Conservation (phyloP, 192 early-diverging fungal species). For the Coemansia sp. region DNA sequence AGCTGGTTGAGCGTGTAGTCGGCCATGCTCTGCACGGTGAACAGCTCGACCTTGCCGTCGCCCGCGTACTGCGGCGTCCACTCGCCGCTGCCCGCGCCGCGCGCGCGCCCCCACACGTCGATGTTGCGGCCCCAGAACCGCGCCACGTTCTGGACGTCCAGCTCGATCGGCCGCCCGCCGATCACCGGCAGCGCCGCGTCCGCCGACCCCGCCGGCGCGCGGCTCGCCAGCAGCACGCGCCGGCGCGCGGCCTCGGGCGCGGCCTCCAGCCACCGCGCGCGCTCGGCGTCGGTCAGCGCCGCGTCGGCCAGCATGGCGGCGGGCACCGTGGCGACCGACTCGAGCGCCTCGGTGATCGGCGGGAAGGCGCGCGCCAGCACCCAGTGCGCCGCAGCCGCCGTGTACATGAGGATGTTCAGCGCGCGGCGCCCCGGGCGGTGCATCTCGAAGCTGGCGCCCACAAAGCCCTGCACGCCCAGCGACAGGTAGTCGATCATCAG, state of each 20-base stretch:
- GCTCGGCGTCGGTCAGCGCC: constrained; percentile 38
- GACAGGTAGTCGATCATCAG: constrained; percentile 76
- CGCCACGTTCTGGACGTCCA: constrained; percentile 74
- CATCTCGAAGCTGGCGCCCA: constrained; percentile 71
- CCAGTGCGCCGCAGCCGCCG: constrained; percentile 63
- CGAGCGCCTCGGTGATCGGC: constrained; percentile 63
- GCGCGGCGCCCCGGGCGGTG: constrained; percentile 66
- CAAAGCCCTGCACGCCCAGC: constrained; percentile 72
- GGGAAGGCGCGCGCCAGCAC: constrained; percentile 64
- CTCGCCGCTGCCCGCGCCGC: constrained; percentile 53
- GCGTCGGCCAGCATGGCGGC: constrained; percentile 53
- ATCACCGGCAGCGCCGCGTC: constrained; percentile 58
- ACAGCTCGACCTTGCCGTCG: constrained; percentile 69
- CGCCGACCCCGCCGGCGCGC: constrained; percentile 35
- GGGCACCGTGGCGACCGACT: constrained; percentile 59
- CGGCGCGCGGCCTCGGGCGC: constrained; percentile 34
- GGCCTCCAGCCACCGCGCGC: constrained; percentile 37
- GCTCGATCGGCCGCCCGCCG: constrained; percentile 65
- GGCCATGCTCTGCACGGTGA: constrained; percentile 61
- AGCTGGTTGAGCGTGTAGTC: constrained; percentile 69
- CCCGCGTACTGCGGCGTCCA: constrained; percentile 72
- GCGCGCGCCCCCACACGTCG: constrained; percentile 67
- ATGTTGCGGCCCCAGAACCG: constrained; percentile 72
- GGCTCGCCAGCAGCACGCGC: constrained; percentile 40
- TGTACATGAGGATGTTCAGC: constrained; percentile 69